Conservation (phyloP, 2,329 filamentous ascomycete species). For the Xylariaceae sp. region DNA sequence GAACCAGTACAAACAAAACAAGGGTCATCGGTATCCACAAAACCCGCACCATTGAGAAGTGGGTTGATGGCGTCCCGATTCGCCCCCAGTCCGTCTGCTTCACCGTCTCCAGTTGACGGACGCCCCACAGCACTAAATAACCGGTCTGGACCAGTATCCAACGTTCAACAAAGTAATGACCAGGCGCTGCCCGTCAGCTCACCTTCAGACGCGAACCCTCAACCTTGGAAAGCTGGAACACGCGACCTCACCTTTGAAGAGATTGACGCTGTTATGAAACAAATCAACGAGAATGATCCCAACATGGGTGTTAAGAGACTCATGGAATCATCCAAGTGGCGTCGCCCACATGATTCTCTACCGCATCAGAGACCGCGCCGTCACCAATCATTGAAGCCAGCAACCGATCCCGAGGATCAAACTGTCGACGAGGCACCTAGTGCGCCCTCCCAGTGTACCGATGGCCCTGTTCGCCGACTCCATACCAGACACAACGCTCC, state of each 20-base stretch:
- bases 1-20: conserved; percentile 16
- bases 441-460: conserved; percentile 42
- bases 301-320: conserved; percentile 68
- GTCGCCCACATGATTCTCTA: conserved; percentile 39
- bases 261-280: conserved; percentile 87
- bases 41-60: conserved; percentile 18
- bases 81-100: conserved; percentile 37
- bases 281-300: conserved; percentile 69
- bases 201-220: conserved; percentile 27
- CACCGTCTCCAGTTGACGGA: conserved; percentile 35
- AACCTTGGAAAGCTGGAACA: conserved; percentile 23
- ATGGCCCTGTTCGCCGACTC: conserved; percentile 57
- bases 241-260: conserved; percentile 64
- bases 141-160: conserved; percentile 23
- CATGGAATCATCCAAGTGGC: conserved; percentile 44
- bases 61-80: conserved; percentile 33
- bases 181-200: conserved; percentile 29
- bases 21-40: conserved; percentile 20
- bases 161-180: conserved; percentile 32
- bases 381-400: conserved; percentile 42
- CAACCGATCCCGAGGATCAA: conserved; percentile 57
- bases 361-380: conserved; percentile 47
- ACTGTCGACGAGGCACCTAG: conserved; percentile 50
- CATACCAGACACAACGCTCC: conserved; percentile 59
- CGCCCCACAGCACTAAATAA: conserved; percentile 3